Conservation (phyloP, 192 early-diverging fungal genomes). For the Linnemannia zychae region DNA sequence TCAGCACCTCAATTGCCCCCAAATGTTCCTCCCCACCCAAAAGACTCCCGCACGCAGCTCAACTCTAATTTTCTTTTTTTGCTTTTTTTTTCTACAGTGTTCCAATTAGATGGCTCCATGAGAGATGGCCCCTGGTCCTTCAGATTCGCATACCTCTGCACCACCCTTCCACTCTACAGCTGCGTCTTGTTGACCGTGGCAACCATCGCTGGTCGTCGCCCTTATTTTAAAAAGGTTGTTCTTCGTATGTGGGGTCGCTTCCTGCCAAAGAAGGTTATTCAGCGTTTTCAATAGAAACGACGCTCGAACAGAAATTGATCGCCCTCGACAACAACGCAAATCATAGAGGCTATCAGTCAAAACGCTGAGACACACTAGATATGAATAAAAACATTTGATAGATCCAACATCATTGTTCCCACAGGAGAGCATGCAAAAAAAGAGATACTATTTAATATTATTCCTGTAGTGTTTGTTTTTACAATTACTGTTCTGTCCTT, state of each 20-base stretch:
- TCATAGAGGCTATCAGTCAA: not conserved
- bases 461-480: not conserved
- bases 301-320: no score
- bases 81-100: slow-evolving; percentile 2
- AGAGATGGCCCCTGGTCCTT: slow-evolving; percentile 61
- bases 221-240: slow-evolving; percentile 58
- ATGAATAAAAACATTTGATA: not conserved
- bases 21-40: not conserved
- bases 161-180: slow-evolving; percentile 57
- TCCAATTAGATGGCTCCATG: slow-evolving; percentile 45
- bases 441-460: not conserved
- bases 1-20: not conserved
- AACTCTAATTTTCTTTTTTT: not conserved
- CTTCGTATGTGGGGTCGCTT: slow-evolving; percentile 61
- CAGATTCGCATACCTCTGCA: slow-evolving; percentile 55
- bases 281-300: slow-evolving; percentile 37
- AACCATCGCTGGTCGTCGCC: slow-evolving; percentile 50
- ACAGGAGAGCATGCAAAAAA: not conserved
- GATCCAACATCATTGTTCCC: no score
- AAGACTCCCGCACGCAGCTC: not conserved
- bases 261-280: slow-evolving; percentile 48
- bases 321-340: no score
- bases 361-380: not conserved
- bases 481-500: not conserved
- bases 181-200: slow-evolving; percentile 53